These are phyloP conservation scores for Ogataea paraovalis DNA, from an alignment of 805 yeast genomes.

Conservation along the genomic window DNA sequence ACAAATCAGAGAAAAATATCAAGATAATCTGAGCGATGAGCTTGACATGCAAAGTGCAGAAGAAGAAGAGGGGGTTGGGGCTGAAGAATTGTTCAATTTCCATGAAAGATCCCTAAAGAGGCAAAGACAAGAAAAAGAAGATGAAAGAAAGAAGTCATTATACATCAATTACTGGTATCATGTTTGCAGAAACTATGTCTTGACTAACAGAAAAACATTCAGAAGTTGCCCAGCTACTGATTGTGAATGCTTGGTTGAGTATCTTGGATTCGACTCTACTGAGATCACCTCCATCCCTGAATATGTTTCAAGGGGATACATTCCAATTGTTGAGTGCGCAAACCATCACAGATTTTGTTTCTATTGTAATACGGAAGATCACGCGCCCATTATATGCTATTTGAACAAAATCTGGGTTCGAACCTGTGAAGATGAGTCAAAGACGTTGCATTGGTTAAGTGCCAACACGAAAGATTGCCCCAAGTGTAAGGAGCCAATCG, in stretches of 20 bases:
- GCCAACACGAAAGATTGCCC: conserved; percentile 87
- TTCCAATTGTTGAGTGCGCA: conserved; percentile 70
- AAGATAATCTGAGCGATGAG: conserved; percentile 10
- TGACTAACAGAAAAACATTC: conserved; percentile 42
- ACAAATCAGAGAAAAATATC: conserved; percentile 19
- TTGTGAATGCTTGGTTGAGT: conserved; percentile 55
- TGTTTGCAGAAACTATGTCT: conserved; percentile 48
- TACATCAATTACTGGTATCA: conserved; percentile 38
- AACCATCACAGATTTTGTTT: conserved; percentile 74
- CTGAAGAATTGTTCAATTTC: conserved; percentile 19
- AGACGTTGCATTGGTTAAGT: conserved; percentile 81
- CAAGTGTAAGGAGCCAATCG: conserved; percentile 72
- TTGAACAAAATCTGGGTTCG: conserved; percentile 67
- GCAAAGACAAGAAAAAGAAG: conserved; percentile 21
- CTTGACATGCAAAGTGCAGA: conserved; percentile 10
- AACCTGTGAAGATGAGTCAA: conserved; percentile 82
- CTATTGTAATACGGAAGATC: conserved; percentile 69
- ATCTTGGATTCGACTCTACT: conserved; percentile 30
- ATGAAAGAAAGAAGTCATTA: conserved; percentile 24
- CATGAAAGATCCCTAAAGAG: conserved; percentile 19
- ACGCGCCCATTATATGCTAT: conserved; percentile 79
- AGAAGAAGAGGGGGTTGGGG: conserved; percentile 3
- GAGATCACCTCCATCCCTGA: conserved; percentile 26
- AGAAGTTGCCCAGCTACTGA: conserved; percentile 87
- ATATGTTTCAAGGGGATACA: conserved; percentile 22